Evolutionary conservation across 306 rosid species (phyloP).

Genomic region (Castanospermum australe): DNA sequence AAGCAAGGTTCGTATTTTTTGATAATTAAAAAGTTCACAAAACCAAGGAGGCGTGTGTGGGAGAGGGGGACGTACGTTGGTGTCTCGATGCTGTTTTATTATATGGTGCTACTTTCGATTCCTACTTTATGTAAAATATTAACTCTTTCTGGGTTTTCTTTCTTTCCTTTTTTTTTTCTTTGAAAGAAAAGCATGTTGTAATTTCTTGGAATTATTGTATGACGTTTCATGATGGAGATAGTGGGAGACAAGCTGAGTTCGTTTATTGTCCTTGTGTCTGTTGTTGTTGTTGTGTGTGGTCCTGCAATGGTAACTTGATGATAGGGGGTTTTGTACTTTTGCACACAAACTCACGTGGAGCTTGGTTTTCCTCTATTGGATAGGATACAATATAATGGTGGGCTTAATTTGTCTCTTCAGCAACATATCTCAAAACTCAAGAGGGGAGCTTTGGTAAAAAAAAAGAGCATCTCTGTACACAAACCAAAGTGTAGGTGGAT

Average conservation of each 20-base stretch:
- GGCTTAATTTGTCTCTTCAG: background rate
- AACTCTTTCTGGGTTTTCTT: background rate
- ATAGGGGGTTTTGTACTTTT: conserved; percentile 21
- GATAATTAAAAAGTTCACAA: conserved; percentile 31
- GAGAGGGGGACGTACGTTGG: conserved; percentile 44
- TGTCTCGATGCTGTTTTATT: conserved; percentile 43
- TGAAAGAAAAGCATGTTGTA: background rate
- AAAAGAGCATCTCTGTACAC: background rate
- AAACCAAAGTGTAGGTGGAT: background rate
- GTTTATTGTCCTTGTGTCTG: conserved; percentile 44
- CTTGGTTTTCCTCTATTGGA: conserved; percentile 1
- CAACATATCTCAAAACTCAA: background rate
- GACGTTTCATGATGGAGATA: conserved; percentile 23
- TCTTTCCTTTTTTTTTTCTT: background rate
- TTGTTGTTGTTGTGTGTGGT: conserved; percentile 40
- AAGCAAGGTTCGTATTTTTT: conserved; percentile 29
- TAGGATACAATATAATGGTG: conserved; percentile 12
- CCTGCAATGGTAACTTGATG: conserved; percentile 22
- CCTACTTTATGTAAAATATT: background rate
- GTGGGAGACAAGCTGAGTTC: conserved; percentile 32
- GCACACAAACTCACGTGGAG: conserved; percentile 32
- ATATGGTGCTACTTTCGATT: background rate
- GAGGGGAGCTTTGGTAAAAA: background rate
- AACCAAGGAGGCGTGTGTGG: conserved; percentile 49
- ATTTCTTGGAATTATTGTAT: conserved; percentile 27